These are phyloP conservation scores for Yamadazyma taylorii DNA, from an alignment of 1,139 yeast species.

Conservation along the genomic window DNA sequence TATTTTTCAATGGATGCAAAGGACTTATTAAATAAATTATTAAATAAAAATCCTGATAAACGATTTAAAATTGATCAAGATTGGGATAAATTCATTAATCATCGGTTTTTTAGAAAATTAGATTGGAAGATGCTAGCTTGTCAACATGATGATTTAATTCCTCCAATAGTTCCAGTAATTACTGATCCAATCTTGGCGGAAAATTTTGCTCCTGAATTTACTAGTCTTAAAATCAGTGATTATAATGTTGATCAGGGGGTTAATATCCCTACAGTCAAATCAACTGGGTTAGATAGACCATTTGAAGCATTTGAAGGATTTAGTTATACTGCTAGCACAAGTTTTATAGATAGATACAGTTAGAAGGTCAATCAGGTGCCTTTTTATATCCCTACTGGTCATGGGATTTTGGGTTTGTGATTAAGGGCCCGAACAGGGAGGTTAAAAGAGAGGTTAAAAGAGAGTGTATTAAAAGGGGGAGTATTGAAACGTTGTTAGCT, in stretches of 20 bases:
- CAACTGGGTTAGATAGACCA: slow-evolving; percentile 6
- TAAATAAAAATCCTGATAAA: slow-evolving; percentile 71
- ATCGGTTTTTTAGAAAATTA: slow-evolving; percentile 33
- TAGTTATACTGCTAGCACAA: slow-evolving; percentile 31
- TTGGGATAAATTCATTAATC: slow-evolving; percentile 30
- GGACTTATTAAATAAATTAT: slow-evolving; percentile 65
- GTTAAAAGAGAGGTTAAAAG: too few relatives aligned
- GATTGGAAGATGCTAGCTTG: slow-evolving; percentile 27
- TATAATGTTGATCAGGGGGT: slow-evolving; percentile 18
- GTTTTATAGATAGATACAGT: slow-evolving; percentile 19
- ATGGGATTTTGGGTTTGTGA: too few relatives aligned
- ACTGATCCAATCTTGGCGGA: slow-evolving; percentile 37
- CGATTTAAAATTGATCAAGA: slow-evolving; percentile 65
- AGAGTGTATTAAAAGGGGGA: too few relatives aligned
- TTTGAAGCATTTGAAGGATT: slow-evolving; percentile 23
- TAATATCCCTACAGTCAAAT: slow-evolving; percentile 10
- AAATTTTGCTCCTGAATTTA: slow-evolving; percentile 33
- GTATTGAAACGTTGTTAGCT: too few relatives aligned
- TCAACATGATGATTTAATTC: slow-evolving; percentile 20
- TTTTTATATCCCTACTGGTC: too few relatives aligned
- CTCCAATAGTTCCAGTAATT: slow-evolving; percentile 35
- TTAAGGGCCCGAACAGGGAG: too few relatives aligned
- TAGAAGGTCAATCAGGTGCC: too few relatives aligned
- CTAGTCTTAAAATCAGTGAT: slow-evolving; percentile 25
- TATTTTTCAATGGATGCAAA: slow-evolving; percentile 81